Conservation (phyloP, 2,329 filamentous ascomycete species). For the Stagonosporopsis vannaccii region DNA sequence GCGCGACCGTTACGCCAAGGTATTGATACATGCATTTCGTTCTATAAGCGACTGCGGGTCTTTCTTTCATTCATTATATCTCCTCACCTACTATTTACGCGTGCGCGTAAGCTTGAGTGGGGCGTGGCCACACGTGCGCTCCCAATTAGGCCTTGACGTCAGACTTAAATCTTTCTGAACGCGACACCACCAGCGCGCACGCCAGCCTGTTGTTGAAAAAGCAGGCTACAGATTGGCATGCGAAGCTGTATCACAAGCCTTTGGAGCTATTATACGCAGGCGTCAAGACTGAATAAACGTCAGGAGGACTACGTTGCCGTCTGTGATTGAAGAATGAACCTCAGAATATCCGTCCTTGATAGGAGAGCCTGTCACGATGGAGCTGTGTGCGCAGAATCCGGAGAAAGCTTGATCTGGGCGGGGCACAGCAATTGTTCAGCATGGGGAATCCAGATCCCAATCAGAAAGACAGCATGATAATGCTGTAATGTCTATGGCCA, state of each 20-base stretch:
- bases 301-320: background rate
- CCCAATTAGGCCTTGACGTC: constrained; percentile 3
- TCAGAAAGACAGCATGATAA: constrained; percentile 27
- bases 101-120: background rate
- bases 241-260: background rate
- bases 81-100: background rate
- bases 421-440: constrained; percentile 28
- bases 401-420: constrained; percentile 8
- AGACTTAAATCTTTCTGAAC: background rate
- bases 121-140: background rate
- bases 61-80: background rate
- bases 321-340: background rate
- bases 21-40: background rate
- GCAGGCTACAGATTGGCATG: background rate
- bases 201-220: background rate
- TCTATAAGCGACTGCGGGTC: background rate
- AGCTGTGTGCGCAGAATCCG: background rate
- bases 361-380: background rate
- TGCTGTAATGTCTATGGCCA: constrained; percentile 26
- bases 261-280: background rate
- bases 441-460: constrained; percentile 33
- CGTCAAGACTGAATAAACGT: background rate
- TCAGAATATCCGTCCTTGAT: background rate
- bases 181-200: background rate
- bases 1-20: constrained; percentile 5